These are phyloP conservation scores for Yamadazyma triangularis DNA, from an alignment of 1,139 yeast genomes.

Conservation along the genomic window DNA sequence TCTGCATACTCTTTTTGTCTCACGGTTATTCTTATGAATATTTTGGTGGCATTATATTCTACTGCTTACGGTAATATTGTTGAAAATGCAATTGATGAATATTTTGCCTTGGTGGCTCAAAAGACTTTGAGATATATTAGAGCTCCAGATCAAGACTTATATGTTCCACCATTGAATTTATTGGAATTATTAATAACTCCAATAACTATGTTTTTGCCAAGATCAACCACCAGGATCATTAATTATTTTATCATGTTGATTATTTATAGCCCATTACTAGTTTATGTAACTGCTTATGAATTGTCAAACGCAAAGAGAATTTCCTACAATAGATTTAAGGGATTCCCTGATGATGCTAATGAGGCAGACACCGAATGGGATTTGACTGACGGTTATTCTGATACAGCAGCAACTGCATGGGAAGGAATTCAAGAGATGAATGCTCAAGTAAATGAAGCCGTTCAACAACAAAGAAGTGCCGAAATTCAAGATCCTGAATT, in stretches of 20 bases:
- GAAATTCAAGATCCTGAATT: slow-evolving; percentile 74
- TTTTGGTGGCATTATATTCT: slow-evolving; percentile 78
- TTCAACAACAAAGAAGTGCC: slow-evolving; percentile 53
- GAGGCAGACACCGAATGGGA: slow-evolving; percentile 81
- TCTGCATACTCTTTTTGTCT: slow-evolving; percentile 75
- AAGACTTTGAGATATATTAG: slow-evolving; percentile 79
- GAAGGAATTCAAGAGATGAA: slow-evolving; percentile 38
- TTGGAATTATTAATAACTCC: slow-evolving; percentile 53
- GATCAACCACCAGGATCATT: slow-evolving; percentile 26
- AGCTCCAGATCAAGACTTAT: slow-evolving; percentile 84
- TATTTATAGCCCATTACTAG: slow-evolving; percentile 64
- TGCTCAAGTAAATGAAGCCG: slow-evolving; percentile 31
- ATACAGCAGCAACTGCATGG: slow-evolving; percentile 30
- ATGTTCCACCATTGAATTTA: slow-evolving; percentile 80
- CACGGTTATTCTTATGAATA: slow-evolving; percentile 69
- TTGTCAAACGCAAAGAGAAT: slow-evolving; percentile 64
- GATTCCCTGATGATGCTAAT: slow-evolving; percentile 75
- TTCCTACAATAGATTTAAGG: slow-evolving; percentile 62
- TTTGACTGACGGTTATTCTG: slow-evolving; percentile 69
- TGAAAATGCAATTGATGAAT: slow-evolving; percentile 77
- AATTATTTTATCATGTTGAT: slow-evolving; percentile 56
- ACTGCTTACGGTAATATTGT: slow-evolving; percentile 80
- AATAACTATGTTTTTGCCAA: slow-evolving; percentile 23
- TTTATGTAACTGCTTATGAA: slow-evolving; percentile 61
- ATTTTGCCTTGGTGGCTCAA: slow-evolving; percentile 78